Base-by-base conservation (phyloP, 495 filamentous ascomycete genomes). In the Niebla homalea region DNA sequence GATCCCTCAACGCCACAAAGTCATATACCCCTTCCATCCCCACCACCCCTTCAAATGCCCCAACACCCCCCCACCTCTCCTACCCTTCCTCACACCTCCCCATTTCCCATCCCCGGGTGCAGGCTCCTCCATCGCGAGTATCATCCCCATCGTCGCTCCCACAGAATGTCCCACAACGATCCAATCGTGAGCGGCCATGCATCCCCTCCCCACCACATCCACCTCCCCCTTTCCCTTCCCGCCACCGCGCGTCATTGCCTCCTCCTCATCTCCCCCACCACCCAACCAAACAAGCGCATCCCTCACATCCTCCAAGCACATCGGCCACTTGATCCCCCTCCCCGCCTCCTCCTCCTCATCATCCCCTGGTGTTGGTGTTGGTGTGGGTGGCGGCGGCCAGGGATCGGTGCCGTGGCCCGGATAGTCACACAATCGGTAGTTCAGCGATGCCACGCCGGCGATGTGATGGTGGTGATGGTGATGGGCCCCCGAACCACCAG, bases 361-460 rank as follows among this genome's bases (percentile, higher is more conserved):
- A 0, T 29, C 25, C 10, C 32, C 18, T 12, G 46, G n/a, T n/a
- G n/a, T n/a, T n/a, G n/a, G n/a, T n/a, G n/a, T n/a, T n/a, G n/a
- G n/a, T n/a, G n/a, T n/a, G n/a, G n/a, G n/a, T n/a, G n/a, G n/a
- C 48, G 14, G 6, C 1, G 7, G 44, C 14, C 39, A 50, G 12
- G 66, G 53, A n/a, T 62, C 45, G 0, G 68, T 72, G 0, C 81
- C 72, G 61, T 79, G 70, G 8, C 60, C 49, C 0, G 85, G 82
- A 62, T 92, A 77, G 1, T 85, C 73, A 21, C 81, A 88, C 21
- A 94, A 76, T 18, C 88, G 79, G 71, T 94, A 93, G 55, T 85
- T 80, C 49, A 94, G 67, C 3, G 81, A 84, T 32, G 81, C 83
- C 55, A 87, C 71, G 41, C 74, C 84, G 3, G 73, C 70, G 42